phyloP scores from a whole-genome alignment of 495 filamentous ascomycete genomes.

The Aspergillus wentii region DNA sequence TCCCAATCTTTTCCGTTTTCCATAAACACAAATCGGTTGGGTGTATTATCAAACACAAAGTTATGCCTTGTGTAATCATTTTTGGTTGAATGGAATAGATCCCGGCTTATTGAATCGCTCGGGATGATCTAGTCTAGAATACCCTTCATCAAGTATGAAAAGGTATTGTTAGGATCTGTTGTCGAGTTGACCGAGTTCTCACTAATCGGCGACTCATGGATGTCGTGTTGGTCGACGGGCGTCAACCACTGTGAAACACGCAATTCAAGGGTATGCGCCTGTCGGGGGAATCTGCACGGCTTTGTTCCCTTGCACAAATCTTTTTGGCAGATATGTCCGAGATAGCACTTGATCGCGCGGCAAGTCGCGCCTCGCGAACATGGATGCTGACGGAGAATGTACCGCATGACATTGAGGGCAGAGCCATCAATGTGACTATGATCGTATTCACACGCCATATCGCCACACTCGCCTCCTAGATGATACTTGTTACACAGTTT shows the following conservation, averaged over 20 bases:
- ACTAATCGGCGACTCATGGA: slow-evolving; percentile 16
- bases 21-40: too few relatives aligned
- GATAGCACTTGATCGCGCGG: slow-evolving; percentile 36
- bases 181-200: slow-evolving; percentile 11
- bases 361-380: slow-evolving; percentile 30
- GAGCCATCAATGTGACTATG: slow-evolving; percentile 31
- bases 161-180: slow-evolving; percentile 1
- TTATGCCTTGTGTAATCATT: too few relatives aligned
- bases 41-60: too few relatives aligned
- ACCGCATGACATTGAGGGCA: slow-evolving; percentile 27
- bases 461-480: slow-evolving; percentile 32
- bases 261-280: slow-evolving; percentile 26
- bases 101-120: too few relatives aligned
- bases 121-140: too few relatives aligned
- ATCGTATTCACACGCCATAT: slow-evolving; percentile 30
- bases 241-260: slow-evolving; percentile 23
- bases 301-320: slow-evolving; percentile 31
- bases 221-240: slow-evolving; percentile 19
- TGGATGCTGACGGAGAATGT: slow-evolving; percentile 32
- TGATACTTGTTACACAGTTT: slow-evolving; percentile 42
- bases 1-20: too few relatives aligned
- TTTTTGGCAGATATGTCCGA: slow-evolving; percentile 43
- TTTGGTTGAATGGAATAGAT: too few relatives aligned
- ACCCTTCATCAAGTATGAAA: slow-evolving; percentile 1
- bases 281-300: slow-evolving; percentile 30